phyloP scores from a whole-genome alignment of 805 yeast genomes.

The Starmerella scarabaei region DNA sequence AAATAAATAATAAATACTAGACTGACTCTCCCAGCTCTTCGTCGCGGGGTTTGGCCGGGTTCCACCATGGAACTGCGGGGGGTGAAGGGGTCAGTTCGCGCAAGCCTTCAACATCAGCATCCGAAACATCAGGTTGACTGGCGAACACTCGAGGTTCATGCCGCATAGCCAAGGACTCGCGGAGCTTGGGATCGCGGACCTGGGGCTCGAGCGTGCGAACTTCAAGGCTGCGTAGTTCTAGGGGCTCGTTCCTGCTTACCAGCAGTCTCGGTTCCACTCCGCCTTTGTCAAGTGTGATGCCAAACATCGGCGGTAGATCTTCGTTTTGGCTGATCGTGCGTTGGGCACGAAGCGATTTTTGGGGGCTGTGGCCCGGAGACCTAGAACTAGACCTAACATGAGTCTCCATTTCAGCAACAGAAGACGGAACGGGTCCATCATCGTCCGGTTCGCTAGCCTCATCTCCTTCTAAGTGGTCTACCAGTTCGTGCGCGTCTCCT shows the following conservation, averaged over 20 bases:
- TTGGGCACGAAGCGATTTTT: background rate
- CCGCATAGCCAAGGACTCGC: too few species aligned
- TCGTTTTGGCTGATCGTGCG: background rate
- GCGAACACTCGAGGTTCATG: too few species aligned
- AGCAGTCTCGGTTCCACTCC: background rate
- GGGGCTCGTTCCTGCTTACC: too few species aligned
- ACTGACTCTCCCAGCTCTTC: background rate
- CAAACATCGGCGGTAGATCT: background rate
- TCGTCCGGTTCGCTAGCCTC: too few species aligned
- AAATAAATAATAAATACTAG: background rate
- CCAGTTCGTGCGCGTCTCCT: background rate
- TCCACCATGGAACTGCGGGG: slow-evolving; percentile 4
- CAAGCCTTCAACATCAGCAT: background rate
- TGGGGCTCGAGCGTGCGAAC: background rate
- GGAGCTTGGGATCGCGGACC: background rate
- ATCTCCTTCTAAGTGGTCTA: too few species aligned
- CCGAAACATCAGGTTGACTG: too few species aligned
- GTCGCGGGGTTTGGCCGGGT: background rate
- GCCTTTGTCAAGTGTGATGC: too few species aligned
- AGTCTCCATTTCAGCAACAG: background rate
- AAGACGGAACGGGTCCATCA: background rate
- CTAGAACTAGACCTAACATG: background rate
- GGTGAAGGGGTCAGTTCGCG: slow-evolving; percentile 1
- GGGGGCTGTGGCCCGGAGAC: background rate
- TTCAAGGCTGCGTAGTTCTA: too few species aligned